Evolutionary conservation across 2,329 filamentous ascomycete species (phyloP), one percentile per base, ranked within the genome.

Genomic region (Epichloe gansuensis): DNA sequence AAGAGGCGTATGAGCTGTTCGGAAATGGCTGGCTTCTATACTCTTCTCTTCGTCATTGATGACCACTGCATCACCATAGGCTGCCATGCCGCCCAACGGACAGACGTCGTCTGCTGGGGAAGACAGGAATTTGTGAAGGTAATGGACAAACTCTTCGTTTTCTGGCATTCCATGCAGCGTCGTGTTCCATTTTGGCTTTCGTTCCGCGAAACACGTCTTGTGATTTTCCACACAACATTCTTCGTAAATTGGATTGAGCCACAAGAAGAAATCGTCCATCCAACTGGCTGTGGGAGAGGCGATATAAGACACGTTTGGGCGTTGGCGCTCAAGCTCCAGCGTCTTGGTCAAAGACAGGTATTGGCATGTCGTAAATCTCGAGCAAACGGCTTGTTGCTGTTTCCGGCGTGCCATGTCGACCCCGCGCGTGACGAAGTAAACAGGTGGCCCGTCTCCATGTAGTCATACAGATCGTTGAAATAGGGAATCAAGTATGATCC

Each of bases 221-320:
- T 80, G 80, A 48, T 81, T 64, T 54, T 91, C 83, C 39, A 86
- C 75, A 60, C 87, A 96, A 70, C 77, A 83, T 48, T 77, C 71
- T 44, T 89, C 85, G 23, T 71, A 69, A 43, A 88, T 78, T 0
- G 93, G 93, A 59, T 97, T 95, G n/a, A 97, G 73, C 91, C 93
- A 98, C 54, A 88, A 78, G 69, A 97, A 89, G 70, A 89, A 97
- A 64, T 98, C 93, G 58, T 98, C 93, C 17, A 98, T 79, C 93
- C 93, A 98, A 66, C 87, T 96, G 3, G 94, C 93, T 0, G 91
- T 84, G 0, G 89, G 86, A 9, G 90, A 84, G 6, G 89, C 79
- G 58, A 98, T 88, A 66, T 89, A 97, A 1, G 89, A 96, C 1
- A 91, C 75, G 6, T 94, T 80, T 0, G 89, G 78, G 39, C 93